Conservation (phyloP, 2,329 filamentous ascomycete species). For the Neofusicoccum sp. region DNA sequence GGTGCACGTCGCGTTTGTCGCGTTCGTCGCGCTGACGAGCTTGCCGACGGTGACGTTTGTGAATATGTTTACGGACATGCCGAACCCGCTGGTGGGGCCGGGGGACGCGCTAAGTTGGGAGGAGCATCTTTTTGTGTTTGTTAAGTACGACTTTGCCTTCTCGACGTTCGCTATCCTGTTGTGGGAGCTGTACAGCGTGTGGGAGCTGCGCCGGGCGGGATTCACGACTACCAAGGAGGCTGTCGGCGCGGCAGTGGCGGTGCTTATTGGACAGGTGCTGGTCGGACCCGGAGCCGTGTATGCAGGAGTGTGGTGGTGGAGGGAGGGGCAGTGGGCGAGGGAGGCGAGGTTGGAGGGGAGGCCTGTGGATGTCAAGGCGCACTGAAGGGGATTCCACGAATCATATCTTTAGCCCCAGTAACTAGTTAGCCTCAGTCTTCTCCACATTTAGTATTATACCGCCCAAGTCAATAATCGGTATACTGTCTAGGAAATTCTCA, state of each 20-base stretch:
- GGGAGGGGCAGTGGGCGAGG: conserved; percentile 2
- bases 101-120: background rate
- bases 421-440: too few species aligned
- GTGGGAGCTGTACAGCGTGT: conserved; percentile 17
- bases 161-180: background rate
- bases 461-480: too few species aligned
- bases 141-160: conserved; percentile 7
- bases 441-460: too few species aligned
- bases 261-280: conserved; percentile 2
- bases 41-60: background rate
- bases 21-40: background rate
- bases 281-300: conserved; percentile 19
- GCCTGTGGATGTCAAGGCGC: too few species aligned
- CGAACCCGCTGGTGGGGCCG: background rate
- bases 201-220: conserved; percentile 19
- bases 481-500: too few species aligned
- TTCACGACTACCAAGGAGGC: conserved; percentile 12
- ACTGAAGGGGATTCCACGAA: too few species aligned
- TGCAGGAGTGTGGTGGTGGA: conserved; percentile 22
- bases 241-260: background rate
- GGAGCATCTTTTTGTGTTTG: background rate
- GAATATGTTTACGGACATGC: conserved; percentile 12
- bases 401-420: conserved; percentile 41
- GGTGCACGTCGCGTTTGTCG: background rate
- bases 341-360: background rate